These are phyloP conservation scores for Exophiala viscosa DNA, from an alignment of 2,329 filamentous ascomycete species.

Conservation along the genomic window DNA sequence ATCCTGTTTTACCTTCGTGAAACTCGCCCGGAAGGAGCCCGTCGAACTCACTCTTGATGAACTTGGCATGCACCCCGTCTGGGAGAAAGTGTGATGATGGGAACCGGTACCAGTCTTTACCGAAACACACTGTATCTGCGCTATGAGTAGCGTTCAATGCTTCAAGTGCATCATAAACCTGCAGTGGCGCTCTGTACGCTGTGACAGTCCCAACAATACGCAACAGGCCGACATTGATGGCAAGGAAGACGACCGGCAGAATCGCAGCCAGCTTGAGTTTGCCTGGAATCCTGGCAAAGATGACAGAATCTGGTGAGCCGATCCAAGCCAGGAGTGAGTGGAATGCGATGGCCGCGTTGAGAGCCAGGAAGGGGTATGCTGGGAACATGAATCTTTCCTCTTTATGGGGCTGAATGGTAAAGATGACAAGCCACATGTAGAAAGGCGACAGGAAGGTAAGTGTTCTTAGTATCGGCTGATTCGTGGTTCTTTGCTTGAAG, in stretches of 20 bases:
- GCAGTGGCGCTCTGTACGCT: slow-evolving; percentile 78
- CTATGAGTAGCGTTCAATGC: slow-evolving; percentile 50
- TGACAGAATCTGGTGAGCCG: slow-evolving; percentile 65
- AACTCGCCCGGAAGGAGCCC: slow-evolving; percentile 91
- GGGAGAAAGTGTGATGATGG: slow-evolving; percentile 90
- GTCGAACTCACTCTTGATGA: slow-evolving; percentile 83
- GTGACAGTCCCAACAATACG: slow-evolving; percentile 73
- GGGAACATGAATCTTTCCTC: slow-evolving; percentile 99
- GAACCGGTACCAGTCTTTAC: slow-evolving; percentile 98
- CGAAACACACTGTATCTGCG: slow-evolving; percentile 76
- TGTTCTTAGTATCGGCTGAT: slow-evolving; percentile 68
- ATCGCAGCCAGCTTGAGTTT: slow-evolving; percentile 61
- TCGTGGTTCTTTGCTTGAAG: slow-evolving; percentile 55
- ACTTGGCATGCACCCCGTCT: slow-evolving; percentile 77
- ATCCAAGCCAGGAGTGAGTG: slow-evolving; percentile 75
- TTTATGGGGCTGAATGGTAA: slow-evolving; percentile 90
- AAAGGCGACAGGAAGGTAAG: slow-evolving; percentile 78
- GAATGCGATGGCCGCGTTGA: slow-evolving; percentile 81
- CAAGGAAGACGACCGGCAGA: slow-evolving; percentile 52
- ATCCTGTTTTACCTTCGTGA: slow-evolving; percentile 64
- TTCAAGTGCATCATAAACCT: slow-evolving; percentile 51
- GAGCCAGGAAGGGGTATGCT: slow-evolving; percentile 80
- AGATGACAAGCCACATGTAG: slow-evolving; percentile 91
- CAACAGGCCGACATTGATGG: slow-evolving; percentile 63
- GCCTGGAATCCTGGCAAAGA: slow-evolving; percentile 69